Base-by-base conservation (phyloP, 2,329 filamentous ascomycete species). In the Colletotrichum brevisporum region DNA sequence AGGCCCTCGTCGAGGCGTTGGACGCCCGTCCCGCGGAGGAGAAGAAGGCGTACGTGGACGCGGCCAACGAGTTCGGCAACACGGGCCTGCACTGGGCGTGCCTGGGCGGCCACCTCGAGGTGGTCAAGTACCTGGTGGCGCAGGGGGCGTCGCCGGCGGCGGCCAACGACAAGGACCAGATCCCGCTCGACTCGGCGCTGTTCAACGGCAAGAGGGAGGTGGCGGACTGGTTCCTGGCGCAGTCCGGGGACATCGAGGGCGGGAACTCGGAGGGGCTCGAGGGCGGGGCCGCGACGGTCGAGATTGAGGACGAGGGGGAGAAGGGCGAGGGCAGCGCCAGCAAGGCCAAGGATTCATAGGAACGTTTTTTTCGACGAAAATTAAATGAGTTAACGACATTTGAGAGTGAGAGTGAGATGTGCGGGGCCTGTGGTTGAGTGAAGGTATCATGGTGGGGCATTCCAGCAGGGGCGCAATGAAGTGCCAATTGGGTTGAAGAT, bases 21-120 rank as follows among this genome's bases (percentile, higher is more conserved):
- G 74, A 81, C 27, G 74, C 72, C n/a, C 78, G 76, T 52, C 79
- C 79, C 54, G 78, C 73, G 21, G 73, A 79, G 41, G 81, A 83
- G 70, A 83, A 82, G 71, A 81, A 84, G 71, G 78, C 85, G 0
- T 89, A 91, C 73, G 79, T 94, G 26, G 92, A 94, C 74, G 83
- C 86, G 2, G 85, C 88, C 70, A 99, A 99, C 76, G 84, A 90
- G 71, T 91, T 92, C 53, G 95, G 94, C 52, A 98, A 98, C 83
- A 98, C 95, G 1, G 89, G 94, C 0, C 84, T 99, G 67, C 96
- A 99, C 82, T 98, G 95, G 95, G 95, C 95, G 0, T 93, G 94
- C 0, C 83, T 98, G 63, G 96, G 97, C 63, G 95, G 95, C 1
- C 95, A 98, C 76, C 83, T 98, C 3, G 88, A 91, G 6, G 89